Conservation (phyloP, 805 yeast species). For the Hagleromyces aurorensis region DNA sequence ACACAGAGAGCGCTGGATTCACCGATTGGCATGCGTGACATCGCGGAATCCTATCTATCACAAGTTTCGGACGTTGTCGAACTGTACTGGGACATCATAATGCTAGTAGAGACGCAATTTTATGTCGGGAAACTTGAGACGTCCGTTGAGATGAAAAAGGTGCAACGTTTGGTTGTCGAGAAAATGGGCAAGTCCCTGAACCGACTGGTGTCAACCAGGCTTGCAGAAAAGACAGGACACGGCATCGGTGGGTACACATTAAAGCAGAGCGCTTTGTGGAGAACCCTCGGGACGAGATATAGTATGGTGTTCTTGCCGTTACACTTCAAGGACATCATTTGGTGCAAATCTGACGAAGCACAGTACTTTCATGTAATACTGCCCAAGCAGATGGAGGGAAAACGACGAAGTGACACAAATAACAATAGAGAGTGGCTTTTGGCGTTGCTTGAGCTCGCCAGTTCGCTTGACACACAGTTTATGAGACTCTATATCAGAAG, state of each 20-base stretch:
- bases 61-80: constrained; percentile 11
- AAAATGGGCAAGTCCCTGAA: constrained; percentile 11
- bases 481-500: constrained; percentile 21
- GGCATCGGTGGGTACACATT: background rate
- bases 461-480: constrained; percentile 10
- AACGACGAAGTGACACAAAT: constrained; percentile 5
- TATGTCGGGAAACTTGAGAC: constrained; percentile 7
- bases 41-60: constrained; percentile 5
- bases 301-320: constrained; percentile 20
- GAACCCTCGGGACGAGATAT: constrained; percentile 20
- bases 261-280: constrained; percentile 13
- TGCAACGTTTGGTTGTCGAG: constrained; percentile 10
- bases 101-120: constrained; percentile 24
- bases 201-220: constrained; percentile 3
- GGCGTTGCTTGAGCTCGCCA: constrained; percentile 23
- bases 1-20: constrained; percentile 18
- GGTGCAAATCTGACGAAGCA: constrained; percentile 19
- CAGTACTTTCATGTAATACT: constrained; percentile 18
- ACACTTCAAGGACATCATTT: constrained; percentile 18
- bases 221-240: background rate
- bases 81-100: constrained; percentile 28
- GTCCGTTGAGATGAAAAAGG: constrained; percentile 4
- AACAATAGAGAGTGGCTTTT: constrained; percentile 23
- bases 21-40: constrained; percentile 31
- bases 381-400: constrained; percentile 6